Evolutionary conservation across 257 asterid genomes (phyloP).

Genomic region (Solanum appendiculatum): DNA sequence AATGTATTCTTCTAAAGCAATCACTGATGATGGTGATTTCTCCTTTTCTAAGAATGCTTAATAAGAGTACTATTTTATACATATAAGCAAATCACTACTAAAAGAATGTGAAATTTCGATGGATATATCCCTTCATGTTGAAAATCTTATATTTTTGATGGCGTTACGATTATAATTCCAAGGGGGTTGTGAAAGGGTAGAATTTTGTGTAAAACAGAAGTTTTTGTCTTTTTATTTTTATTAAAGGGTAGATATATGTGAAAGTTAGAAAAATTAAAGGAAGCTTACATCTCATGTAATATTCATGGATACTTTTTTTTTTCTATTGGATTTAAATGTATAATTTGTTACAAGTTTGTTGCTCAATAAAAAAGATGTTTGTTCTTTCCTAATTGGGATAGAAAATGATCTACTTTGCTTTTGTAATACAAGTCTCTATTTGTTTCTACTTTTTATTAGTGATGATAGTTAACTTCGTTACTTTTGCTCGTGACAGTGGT

Average conservation of each 20-base stretch:
- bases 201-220: neutral
- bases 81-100: neutral
- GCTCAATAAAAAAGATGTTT: neutral
- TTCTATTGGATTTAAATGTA: neutral
- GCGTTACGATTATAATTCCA: neutral
- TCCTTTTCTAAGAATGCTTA: slow-evolving; percentile 17
- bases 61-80: neutral
- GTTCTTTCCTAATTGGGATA: neutral
- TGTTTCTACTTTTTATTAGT: neutral
- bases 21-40: slow-evolving; percentile 33
- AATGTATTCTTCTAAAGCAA: slow-evolving; percentile 23
- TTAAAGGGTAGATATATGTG: neutral
- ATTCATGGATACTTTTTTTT: neutral
- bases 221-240: neutral
- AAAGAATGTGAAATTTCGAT: neutral
- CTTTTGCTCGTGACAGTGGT: no score
- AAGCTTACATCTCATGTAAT: neutral
- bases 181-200: neutral
- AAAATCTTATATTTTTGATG: neutral
- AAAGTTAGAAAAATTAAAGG: neutral
- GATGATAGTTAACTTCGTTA: neutral
- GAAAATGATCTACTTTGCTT: neutral
- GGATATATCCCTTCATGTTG: neutral
- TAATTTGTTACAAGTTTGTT: neutral
- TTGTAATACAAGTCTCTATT: neutral